Conservation (phyloP, 1,284 basidiomycete species). For the Tylopilus orsonianus region DNA sequence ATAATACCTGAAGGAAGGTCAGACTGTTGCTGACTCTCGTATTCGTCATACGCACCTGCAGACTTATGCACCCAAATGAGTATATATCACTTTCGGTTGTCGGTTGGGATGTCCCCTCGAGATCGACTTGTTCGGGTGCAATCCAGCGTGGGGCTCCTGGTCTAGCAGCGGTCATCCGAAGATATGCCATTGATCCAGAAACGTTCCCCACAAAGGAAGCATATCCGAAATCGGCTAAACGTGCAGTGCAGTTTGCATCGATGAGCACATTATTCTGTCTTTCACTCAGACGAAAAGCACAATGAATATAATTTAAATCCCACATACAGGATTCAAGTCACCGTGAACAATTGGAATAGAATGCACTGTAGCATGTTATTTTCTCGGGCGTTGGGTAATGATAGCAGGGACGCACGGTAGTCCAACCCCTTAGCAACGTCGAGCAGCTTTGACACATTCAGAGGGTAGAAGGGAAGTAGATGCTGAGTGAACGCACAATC, state of each 20-base stretch:
- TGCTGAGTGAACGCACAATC: background rate
- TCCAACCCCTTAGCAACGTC: background rate
- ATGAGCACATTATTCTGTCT: background rate
- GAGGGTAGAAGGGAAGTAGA: background rate
- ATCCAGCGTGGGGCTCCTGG: background rate
- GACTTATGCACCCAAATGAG: background rate
- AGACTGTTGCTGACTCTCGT: background rate
- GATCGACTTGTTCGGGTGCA: background rate
- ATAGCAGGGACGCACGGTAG: background rate
- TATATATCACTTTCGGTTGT: background rate
- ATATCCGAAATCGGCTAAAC: background rate
- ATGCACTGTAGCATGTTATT: background rate
- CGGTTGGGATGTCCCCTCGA: background rate
- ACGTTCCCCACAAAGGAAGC: background rate
- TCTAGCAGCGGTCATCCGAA: background rate
- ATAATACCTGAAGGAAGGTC: background rate
- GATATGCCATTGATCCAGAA: background rate
- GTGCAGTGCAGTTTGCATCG: background rate
- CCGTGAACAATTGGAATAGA: background rate
- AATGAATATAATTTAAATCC: background rate
- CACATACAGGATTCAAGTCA: background rate
- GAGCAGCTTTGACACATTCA: background rate
- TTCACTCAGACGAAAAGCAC: background rate
- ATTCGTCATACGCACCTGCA: background rate
- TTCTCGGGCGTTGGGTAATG: background rate